Evolutionary conservation across 495 filamentous ascomycete species (phyloP), one percentile per base, ranked within the genome.

Genomic region (Penicillium herquei): DNA sequence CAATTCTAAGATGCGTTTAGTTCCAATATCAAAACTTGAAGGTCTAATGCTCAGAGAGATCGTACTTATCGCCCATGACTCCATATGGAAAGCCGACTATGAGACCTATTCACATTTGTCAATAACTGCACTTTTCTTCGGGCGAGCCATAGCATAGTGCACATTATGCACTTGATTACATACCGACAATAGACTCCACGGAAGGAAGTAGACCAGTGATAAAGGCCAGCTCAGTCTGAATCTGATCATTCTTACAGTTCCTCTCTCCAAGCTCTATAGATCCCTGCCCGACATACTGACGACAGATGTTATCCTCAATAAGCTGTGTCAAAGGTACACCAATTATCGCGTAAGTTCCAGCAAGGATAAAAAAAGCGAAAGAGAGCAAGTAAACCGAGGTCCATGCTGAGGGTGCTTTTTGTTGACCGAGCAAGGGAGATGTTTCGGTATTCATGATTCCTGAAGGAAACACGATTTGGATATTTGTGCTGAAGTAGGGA

Each of bases 251-350:
- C 5, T 46, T 46, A 26, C 43, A 46, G 30, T 32, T 4, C 11
- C 43, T 21, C 11, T 31, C 4, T 26, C 2, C 12, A 1, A 32
- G 3, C 13, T 37, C 34, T 37, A 13, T 31, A 32, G 4, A 7
- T 8, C 26, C n/a, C 7, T 32, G 21, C 21, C 21, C 10, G 7
- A 14, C 16, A 46, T 46, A 30, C 14, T n/a, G 43, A 46, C 9
- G 43, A 14, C 43, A 46, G n/a, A 46, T 12, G 8, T 46, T 46
- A 46, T 46, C 43, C n/a, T 46, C 43, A 32, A 46, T 31, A 6
- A 46, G 43, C 14, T 46, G 43, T 13, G 43, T n/a, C 21, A 46
- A 7, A 3, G 43, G 43, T 14, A n/a, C n/a, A 32, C 12, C 32
- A 6, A 46, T 8, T 31, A 46, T n/a, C 2, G 43, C 4, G 6